A percentile compares a stretch with the other conserved stretches of the same genome.
Evolutionary conservation across 495 filamentous ascomycete species (phyloP).

Genomic region (Tuber calosporum): DNA sequence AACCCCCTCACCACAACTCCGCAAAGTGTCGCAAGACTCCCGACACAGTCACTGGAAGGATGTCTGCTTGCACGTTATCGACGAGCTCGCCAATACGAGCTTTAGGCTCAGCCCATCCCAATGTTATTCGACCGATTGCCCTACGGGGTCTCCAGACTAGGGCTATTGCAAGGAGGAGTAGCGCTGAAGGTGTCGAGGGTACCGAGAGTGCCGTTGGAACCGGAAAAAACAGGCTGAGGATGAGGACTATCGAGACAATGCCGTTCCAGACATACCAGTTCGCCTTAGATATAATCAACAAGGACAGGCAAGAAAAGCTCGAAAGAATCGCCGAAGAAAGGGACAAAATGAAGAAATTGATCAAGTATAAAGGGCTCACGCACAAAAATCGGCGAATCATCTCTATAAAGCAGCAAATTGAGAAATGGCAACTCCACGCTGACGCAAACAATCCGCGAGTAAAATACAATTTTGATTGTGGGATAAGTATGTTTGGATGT

Average conservation of each 20-base stretch:
- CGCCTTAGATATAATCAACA: conserved; percentile 70
- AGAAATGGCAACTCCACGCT: conserved; percentile 75
- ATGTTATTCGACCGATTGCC: conserved; percentile 44
- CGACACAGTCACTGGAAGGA: not conserved
- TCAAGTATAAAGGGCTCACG: conserved; percentile 52
- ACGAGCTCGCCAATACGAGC: conserved; percentile 27
- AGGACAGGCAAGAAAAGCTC: conserved; percentile 77
- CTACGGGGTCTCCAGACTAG: conserved; percentile 39
- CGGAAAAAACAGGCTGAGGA: conserved; percentile 44
- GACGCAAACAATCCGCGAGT: conserved; percentile 94
- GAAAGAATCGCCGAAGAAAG: conserved; percentile 54
- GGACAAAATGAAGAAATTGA: conserved; percentile 54
- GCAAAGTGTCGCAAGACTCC: conserved; percentile 8
- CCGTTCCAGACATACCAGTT: conserved; percentile 98
- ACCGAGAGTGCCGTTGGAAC: conserved; percentile 40
- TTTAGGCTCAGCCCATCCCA: conserved; percentile 43
- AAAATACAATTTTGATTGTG: conserved; percentile 92
- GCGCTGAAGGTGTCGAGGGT: conserved; percentile 43
- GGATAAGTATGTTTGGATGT: conserved; percentile 57
- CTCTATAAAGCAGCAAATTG: conserved; percentile 67
- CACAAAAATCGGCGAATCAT: conserved; percentile 56
- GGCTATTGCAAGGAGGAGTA: not conserved
- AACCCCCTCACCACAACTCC: conserved; percentile 7
- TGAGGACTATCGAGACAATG: conserved; percentile 60
- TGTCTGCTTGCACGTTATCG: conserved; percentile 12